Conservation (phyloP, 495 filamentous ascomycete genomes). For the Trichoderma erinaceum region DNA sequence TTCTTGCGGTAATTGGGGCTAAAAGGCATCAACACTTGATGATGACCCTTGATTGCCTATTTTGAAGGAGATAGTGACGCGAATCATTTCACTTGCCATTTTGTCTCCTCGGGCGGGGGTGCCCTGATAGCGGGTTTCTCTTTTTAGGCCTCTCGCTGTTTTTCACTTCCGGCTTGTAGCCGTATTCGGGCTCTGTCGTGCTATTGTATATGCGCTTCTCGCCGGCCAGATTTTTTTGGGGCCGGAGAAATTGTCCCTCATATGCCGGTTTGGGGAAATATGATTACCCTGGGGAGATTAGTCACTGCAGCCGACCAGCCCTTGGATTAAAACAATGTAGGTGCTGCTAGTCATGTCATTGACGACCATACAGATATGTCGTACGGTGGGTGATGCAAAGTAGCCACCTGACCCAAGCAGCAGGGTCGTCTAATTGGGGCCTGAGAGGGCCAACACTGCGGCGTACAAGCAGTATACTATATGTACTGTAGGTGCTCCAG, state of each 20-base stretch:
- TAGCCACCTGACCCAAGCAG: background rate
- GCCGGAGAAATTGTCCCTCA: background rate
- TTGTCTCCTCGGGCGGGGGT: background rate
- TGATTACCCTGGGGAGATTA: background rate
- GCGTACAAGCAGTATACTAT: background rate
- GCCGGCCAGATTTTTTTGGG: background rate
- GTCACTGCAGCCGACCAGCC: background rate
- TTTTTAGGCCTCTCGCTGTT: background rate
- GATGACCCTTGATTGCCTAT: background rate
- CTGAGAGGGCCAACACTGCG: background rate
- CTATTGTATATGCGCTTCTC: constrained; percentile 7
- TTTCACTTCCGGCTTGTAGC: background rate
- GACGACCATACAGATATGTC: too few species aligned
- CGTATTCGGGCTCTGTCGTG: background rate
- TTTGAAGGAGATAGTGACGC: background rate
- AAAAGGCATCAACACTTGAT: background rate
- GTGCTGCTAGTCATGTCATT: background rate
- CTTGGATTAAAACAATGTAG: too few species aligned
- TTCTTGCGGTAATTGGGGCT: background rate
- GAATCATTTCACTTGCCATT: constrained; percentile 1
- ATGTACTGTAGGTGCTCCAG: background rate
- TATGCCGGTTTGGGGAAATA: background rate
- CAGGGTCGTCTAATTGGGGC: constrained; percentile 1
- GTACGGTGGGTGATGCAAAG: background rate
- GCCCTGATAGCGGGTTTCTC: background rate